A percentile compares a stretch with the other conserved stretches of the same genome.
phyloP scores from a whole-genome alignment of 495 filamentous ascomycete genomes.

The Chaetomium tenue region DNA sequence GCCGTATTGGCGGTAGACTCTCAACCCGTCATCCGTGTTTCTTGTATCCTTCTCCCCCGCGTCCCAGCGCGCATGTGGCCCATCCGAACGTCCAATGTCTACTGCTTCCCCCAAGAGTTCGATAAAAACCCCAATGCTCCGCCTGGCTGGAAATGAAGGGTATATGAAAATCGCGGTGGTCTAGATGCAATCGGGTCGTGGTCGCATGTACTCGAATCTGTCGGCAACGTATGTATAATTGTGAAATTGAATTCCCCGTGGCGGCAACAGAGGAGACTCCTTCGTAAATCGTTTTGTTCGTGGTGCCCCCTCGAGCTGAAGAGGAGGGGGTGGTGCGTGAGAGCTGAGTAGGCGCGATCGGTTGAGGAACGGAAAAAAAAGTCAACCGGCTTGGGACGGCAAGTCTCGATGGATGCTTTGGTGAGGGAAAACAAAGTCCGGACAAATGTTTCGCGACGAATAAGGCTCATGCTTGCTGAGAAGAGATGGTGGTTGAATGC shows the following conservation, averaged over 20 bases:
- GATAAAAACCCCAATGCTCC: neutral
- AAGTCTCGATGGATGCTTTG: slow-evolving; percentile 6
- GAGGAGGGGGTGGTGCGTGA: neutral
- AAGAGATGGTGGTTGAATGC: slow-evolving; percentile 14
- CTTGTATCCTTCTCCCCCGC: neutral
- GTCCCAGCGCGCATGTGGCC: slow-evolving; percentile 9
- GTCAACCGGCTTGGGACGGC: neutral
- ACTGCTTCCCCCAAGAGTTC: neutral
- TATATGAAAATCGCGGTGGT: neutral
- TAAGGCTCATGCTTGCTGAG: slow-evolving; percentile 19
- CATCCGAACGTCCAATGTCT: neutral
- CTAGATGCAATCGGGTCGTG: slow-evolving; percentile 19
- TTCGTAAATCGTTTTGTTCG: neutral
- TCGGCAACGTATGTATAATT: neutral
- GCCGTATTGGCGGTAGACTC: neutral
- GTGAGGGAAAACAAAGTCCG: neutral
- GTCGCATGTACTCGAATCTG: slow-evolving; percentile 9
- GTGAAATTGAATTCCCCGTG: neutral
- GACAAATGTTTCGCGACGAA: slow-evolving; percentile 11
- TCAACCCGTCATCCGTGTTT: neutral
- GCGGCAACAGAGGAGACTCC: neutral
- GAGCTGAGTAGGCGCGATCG: neutral
- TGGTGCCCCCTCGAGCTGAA: no score
- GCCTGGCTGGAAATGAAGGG: neutral
- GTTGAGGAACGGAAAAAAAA: neutral